phyloP scores from a whole-genome alignment of 73 alveolate genomes.

The Symbiodinium pilosum region DNA sequence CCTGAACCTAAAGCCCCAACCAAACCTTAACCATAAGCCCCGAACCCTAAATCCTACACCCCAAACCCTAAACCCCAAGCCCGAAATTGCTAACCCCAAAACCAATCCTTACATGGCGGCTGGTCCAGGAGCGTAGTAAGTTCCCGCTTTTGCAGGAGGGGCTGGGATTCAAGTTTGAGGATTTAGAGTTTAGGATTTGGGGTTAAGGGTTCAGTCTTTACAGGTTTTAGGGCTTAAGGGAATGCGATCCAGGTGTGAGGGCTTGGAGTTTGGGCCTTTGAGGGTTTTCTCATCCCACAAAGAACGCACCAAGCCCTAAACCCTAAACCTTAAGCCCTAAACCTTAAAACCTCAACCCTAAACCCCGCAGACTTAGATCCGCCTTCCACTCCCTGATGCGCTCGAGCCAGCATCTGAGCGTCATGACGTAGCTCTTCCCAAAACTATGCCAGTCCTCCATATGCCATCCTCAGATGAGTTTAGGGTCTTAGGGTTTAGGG shows the following conservation, averaged over 20 bases:
- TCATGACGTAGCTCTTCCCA: conserved; percentile 93
- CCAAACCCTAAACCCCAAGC: neutral
- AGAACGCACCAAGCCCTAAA: neutral
- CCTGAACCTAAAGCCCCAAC: no score
- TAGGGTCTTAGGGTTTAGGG: neutral
- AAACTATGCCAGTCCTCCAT: conserved; percentile 91
- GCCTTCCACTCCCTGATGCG: conserved; percentile 64
- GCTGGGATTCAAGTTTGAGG: no score
- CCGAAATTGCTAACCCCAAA: neutral
- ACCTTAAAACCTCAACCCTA: neutral
- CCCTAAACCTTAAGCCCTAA: neutral
- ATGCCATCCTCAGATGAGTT: conserved; percentile 62
- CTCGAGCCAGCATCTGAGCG: conserved; percentile 64
- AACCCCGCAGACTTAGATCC: no score
- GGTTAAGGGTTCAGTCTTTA: neutral
- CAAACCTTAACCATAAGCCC: neutral
- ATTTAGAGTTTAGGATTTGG: neutral
- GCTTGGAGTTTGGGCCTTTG: neutral
- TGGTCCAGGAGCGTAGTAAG: no score
- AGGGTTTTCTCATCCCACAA: no score
- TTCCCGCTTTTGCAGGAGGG: no score
- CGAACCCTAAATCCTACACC: neutral
- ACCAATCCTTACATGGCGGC: neutral
- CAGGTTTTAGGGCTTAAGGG: no score
- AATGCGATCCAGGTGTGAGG: neutral